Evolutionary conservation across 2,329 filamentous ascomycete genomes (phyloP).

Genomic region (Domatiomyces catenatus): DNA sequence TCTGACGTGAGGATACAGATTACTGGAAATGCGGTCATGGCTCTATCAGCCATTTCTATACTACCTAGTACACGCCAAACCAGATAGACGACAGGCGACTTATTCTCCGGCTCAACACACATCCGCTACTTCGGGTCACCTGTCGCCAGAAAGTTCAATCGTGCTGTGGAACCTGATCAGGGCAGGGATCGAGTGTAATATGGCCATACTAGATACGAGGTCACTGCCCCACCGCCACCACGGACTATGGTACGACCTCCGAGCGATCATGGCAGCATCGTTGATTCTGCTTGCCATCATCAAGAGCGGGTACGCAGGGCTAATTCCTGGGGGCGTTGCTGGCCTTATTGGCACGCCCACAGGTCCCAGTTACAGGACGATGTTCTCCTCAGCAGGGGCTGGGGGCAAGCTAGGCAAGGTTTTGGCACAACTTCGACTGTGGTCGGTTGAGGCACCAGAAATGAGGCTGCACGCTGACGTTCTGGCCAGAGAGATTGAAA

Average conservation of each 20-base stretch:
- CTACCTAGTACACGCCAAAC: constrained; percentile 15
- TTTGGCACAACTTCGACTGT: constrained; percentile 5
- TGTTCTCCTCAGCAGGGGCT: neutral
- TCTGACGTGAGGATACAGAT: constrained; percentile 1
- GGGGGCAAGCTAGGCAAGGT: constrained; percentile 3
- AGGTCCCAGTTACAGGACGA: neutral
- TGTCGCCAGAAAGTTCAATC: constrained; percentile 3
- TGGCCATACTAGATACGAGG: constrained; percentile 17
- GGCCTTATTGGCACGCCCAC: neutral
- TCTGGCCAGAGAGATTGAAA: neutral
- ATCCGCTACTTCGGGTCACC: neutral
- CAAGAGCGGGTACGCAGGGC: constrained; percentile 14
- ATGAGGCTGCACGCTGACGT: constrained; percentile 2
- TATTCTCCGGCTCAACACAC: neutral
- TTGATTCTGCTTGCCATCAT: constrained; percentile 17
- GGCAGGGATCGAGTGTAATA: constrained; percentile 18
- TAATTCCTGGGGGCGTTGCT: constrained; percentile 5
- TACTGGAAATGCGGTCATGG: constrained; percentile 20
- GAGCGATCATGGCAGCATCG: constrained; percentile 13
- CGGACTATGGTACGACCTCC: constrained; percentile 20
- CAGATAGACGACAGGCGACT: neutral
- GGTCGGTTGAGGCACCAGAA: constrained; percentile 4
- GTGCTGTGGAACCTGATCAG: constrained; percentile 11
- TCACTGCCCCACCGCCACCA: constrained; percentile 20
- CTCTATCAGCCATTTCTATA: constrained; percentile 22